Base-by-base conservation (phyloP, 2,329 filamentous ascomycete species). In the Acephala macrosclerotiorum region DNA sequence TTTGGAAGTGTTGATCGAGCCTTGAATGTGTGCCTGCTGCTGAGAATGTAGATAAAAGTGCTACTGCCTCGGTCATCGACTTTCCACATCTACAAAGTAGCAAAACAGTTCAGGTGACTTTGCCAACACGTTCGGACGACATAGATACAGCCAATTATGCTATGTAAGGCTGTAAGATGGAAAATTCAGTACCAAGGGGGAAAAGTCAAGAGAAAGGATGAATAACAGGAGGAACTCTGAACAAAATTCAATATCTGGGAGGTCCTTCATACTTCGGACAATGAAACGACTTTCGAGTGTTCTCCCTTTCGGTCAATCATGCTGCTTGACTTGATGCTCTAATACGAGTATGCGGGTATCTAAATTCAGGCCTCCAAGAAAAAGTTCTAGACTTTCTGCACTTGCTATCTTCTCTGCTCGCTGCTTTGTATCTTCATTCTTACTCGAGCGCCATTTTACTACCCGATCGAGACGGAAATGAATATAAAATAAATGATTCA, bases 361-460 rank as follows among this genome's bases (percentile, higher is more conserved):
- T 53, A 29, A 53, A 18, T 53, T 29, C 22, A 12, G 49, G 22
- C 18, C 49, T 53, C 26, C 6, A 26, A 53, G 49, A 16, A 53
- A 53, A 33, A 53, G 49, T n/a, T 29, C n/a, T 33, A 29, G 25
- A 33, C n/a, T 53, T 53, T 25, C 49, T 53, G 49, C 49, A 29
- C 49, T 29, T 53, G 49, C 49, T 29, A 33, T 33, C 29, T 9
- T 33, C 29, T 33, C 29, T 29, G 47, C 47, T 53, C 26, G 49
- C 49, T 53, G 49, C 49, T 53, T 53, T 53, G 49, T 53, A 29
- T 53, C 49, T 29, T 18, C 12, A 25, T 16, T 26, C 33, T 25
- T 53, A 53, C 25, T 33, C 49, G 49, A 29, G 49, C 49, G 49
- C 26, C 26, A 3, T n/a, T 51, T 53, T 53, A 29, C 49, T 53